Evolutionary conservation across 805 yeast species (phyloP), one percentile per base, ranked within the genome.

Genomic region (Metschnikowia cubensis): DNA sequence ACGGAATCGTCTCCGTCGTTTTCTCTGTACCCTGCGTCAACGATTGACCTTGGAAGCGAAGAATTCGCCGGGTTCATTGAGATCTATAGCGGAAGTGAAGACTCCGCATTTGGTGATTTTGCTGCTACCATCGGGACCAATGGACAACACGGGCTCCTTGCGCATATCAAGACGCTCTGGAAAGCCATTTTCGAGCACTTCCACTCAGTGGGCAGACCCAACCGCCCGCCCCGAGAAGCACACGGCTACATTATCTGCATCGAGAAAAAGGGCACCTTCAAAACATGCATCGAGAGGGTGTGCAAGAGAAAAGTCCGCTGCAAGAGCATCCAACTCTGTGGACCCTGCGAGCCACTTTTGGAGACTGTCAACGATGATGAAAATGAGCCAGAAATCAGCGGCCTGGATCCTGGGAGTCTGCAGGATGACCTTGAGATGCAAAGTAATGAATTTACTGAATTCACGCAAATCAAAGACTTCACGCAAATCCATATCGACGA

Each of bases 21-120:
- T 10, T 42, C 45, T 3, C 38, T 22, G 33, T 34, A 43, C 38
- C 46, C 46, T 7, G 17, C 10, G 14, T 43, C 46, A 11, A 43
- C 46, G 2, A 13, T 43, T 6, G 22, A 35, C 8, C 21, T 43
- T 22, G 33, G 39, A 21, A 35, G 46, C 15, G 25, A 43, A 3
- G 7, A 14, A 6, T 43, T 43, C 25, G 32, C 46, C 15, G 46
- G 46, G 20, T 43, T 43, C 40, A n/a, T 42, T 8, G 45, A 42
- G 20, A 8, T 21, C n/a, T 32, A 33, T 14, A 42, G 45, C 32
- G 42, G 21, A 4, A 39, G 34, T 13, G 42, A 39, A 11, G 15
- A 6, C 21, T 39, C 34, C 7, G 42, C 2, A 4, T 11, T 21
- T 6, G 34, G 14, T 3, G 34, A 11, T 8, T 15, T 25, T 6